Evolutionary conservation across 306 rosid genomes (phyloP).

Genomic region (Vigna trinervia): DNA sequence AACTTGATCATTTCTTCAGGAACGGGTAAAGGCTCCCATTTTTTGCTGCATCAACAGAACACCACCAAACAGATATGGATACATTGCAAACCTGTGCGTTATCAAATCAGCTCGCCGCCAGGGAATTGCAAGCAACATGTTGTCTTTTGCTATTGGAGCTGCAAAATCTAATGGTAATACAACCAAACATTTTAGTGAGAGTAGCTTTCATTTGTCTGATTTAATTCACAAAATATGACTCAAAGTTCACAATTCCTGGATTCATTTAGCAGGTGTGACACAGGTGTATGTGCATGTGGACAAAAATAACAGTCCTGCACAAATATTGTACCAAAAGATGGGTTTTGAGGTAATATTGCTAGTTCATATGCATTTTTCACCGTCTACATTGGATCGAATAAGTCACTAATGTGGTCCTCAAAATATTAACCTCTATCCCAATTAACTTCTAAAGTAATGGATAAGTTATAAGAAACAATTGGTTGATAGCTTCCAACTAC

Average conservation of each 20-base stretch:
- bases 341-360: constrained; percentile 79
- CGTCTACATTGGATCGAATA: background rate
- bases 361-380: background rate
- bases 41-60: constrained; percentile 64
- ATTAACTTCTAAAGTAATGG: background rate
- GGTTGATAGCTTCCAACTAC: background rate
- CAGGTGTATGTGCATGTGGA: constrained; percentile 81
- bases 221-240: background rate
- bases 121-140: constrained; percentile 84
- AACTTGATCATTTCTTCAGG: constrained; percentile 54
- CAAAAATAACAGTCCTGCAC: constrained; percentile 65
- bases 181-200: constrained; percentile 34
- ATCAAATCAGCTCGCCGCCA: constrained; percentile 75
- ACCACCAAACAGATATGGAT: constrained; percentile 67
- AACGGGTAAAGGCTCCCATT: constrained; percentile 65
- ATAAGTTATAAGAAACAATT: no score
- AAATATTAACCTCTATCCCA: background rate
- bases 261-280: constrained; percentile 61
- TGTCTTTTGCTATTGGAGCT: constrained; percentile 75
- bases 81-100: constrained; percentile 85
- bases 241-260: constrained; percentile 20
- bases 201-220: constrained; percentile 19
- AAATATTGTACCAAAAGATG: constrained; percentile 65
- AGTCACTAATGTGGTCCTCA: background rate
- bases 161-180: constrained; percentile 72